A percentile compares a stretch with the other conserved stretches of the same genome.
Conservation (phyloP, 768 basidiomycete genomes). For the Lyophyllum atratum region DNA sequence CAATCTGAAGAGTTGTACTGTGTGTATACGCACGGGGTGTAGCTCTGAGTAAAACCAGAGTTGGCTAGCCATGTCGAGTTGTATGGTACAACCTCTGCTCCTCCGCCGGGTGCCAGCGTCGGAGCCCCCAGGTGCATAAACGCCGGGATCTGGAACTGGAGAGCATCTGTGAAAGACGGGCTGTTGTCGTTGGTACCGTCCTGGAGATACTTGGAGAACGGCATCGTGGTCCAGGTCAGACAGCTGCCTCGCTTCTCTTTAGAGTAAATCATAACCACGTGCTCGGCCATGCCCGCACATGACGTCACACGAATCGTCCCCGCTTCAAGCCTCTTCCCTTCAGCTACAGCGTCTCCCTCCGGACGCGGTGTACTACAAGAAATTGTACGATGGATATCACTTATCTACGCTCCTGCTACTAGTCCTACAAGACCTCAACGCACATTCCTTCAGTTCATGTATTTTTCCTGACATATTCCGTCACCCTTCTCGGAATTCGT, state of each 20-base stretch:
- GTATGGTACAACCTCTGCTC: slow-evolving; percentile 69
- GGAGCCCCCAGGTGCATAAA: slow-evolving; percentile 63
- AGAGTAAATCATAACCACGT: not conserved
- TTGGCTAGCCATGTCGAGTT: slow-evolving; percentile 54
- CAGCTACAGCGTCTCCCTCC: too few relatives aligned
- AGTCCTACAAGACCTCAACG: too few relatives aligned
- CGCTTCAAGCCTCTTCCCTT: too few relatives aligned
- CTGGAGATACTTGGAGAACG: slow-evolving; percentile 42
- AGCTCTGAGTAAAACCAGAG: slow-evolving; percentile 36
- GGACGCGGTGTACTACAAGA: too few relatives aligned
- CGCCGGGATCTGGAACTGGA: slow-evolving; percentile 62
- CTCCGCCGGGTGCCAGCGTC: slow-evolving; percentile 68
- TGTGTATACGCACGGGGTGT: slow-evolving; percentile 1
- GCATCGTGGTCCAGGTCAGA: slow-evolving; percentile 28
- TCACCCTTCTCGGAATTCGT: too few relatives aligned
- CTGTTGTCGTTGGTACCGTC: slow-evolving; percentile 18
- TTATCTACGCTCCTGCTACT: too few relatives aligned
- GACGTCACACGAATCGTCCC: not conserved
- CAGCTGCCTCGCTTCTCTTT: not conserved
- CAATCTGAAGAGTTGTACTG: not conserved
- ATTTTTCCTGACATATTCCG: too few relatives aligned
- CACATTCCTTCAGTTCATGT: too few relatives aligned
- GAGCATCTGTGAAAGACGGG: slow-evolving; percentile 2
- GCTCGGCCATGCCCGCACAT: not conserved
- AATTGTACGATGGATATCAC: too few relatives aligned